Conservation (phyloP, 768 basidiomycete species). For the Leccinum disarticulatum region DNA sequence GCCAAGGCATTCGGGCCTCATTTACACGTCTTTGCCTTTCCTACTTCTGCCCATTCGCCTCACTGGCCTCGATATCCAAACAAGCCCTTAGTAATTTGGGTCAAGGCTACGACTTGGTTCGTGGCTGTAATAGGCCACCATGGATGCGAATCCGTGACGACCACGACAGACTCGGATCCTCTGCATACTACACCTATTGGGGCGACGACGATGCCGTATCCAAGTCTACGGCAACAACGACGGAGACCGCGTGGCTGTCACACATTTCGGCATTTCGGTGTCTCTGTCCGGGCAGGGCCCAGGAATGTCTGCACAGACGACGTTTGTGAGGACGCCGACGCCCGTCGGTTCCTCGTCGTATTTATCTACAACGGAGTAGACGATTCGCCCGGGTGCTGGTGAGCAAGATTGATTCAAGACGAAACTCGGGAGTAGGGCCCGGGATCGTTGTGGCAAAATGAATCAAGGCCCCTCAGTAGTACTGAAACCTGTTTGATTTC, state of each 20-base stretch:
- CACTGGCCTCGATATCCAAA: conserved; percentile 3
- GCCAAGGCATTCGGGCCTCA: conserved; percentile 2
- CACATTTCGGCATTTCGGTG: not conserved
- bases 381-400: not conserved
- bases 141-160: conserved; percentile 28
- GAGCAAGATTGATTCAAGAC: not conserved
- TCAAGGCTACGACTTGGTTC: conserved; percentile 1
- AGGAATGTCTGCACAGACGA: conserved; percentile 11
- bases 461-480: no score
- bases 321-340: conserved; percentile 9
- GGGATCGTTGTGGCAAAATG: no score
- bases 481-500: no score
- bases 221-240: conserved; percentile 18
- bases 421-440: not conserved
- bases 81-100: conserved; percentile 1
- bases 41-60: not conserved
- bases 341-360: conserved; percentile 3
- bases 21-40: conserved; percentile 2
- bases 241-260: not conserved
- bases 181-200: conserved; percentile 27
- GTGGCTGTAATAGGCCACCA: conserved; percentile 22
- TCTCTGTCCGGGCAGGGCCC: not conserved
- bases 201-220: not conserved
- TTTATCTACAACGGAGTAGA: not conserved
- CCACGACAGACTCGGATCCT: conserved; percentile 30